These are phyloP conservation scores for Peterozyma xylosa DNA, from an alignment of 805 yeast genomes.

Conservation along the genomic window DNA sequence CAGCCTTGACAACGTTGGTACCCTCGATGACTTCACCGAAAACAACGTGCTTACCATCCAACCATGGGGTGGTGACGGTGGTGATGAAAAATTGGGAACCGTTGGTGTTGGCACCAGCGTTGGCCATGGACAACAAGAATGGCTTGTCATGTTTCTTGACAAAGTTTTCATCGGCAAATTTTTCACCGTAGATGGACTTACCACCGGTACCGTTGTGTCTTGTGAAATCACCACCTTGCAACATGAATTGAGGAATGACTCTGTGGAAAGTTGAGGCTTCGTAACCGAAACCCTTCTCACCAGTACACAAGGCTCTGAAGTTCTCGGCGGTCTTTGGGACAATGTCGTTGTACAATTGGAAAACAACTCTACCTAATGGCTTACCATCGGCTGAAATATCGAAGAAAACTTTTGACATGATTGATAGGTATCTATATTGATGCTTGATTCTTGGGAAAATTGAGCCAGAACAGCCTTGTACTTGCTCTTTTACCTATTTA, in stretches of 20 bases:
- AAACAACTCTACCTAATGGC: constrained; percentile 75
- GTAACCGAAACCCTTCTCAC: constrained; percentile 91
- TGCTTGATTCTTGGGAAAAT: neutral
- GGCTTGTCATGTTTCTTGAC: constrained; percentile 66
- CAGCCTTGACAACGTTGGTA: constrained; percentile 73
- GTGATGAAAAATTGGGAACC: constrained; percentile 97
- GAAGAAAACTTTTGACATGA: constrained; percentile 32
- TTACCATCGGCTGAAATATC: constrained; percentile 34
- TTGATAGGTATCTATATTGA: constrained; percentile 1
- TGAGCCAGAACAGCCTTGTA: neutral
- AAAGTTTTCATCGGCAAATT: constrained; percentile 76
- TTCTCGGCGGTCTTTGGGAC: constrained; percentile 95
- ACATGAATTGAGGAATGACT: constrained; percentile 92
- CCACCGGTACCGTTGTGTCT: constrained; percentile 89
- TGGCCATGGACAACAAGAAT: constrained; percentile 90
- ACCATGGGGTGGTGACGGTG: constrained; percentile 80
- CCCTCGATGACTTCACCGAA: constrained; percentile 91
- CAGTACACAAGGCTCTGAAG: constrained; percentile 85
- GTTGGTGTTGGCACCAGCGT: constrained; percentile 97
- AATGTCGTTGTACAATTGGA: constrained; percentile 83
- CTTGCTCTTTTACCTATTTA: neutral
- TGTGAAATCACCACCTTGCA: constrained; percentile 91
- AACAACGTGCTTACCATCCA: constrained; percentile 92
- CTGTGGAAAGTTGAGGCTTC: constrained; percentile 87
- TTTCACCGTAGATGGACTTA: constrained; percentile 73